Evolutionary conservation across 163 green algal species (phyloP), one percentile per base, ranked within the genome.

Genomic region (Chlorella variabilis): DNA sequence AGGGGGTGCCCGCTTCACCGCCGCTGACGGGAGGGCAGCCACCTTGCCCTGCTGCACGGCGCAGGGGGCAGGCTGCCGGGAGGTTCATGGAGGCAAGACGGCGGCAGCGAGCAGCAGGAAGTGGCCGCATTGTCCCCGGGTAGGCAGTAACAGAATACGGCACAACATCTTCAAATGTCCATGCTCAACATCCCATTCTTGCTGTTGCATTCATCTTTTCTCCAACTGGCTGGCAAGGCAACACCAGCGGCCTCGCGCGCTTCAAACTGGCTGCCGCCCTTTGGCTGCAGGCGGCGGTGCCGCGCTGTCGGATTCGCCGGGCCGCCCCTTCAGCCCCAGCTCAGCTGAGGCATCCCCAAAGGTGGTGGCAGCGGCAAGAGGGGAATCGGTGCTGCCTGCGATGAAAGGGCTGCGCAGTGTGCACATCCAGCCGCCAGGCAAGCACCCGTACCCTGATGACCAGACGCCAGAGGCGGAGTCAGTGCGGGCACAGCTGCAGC

Each of bases 381-480:
- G 29, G 20, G 54, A 4, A 4, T 31, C 23, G 15, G 54, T 29
- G 18, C 20, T 45, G 38, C 45, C 51, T 23, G 23, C 29, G 17
- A 21, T 34, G 68, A 34, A 49, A 29, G 71, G 71, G 51, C 36
- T 9, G 8, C 73, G 73, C 73, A 70, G 73, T 38, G 56, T 80
- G 38, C 73, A 80, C 5, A 56, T 34, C 36, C 73, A 42, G 54
- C 73, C 73, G 27, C 73, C 73, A 2, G 73, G 73, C 73, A 80
- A 80, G 73, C 56, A 69, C 36, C 73, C 73, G 1, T 56, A 80
- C 56, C 73, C 73, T 0, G 54, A 80, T 38, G 73, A 80, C 18
- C 56, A 56, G 2, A 80, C 73, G 7, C 73, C 73, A 6, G 73
- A 80, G 38, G 73, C 73, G 4, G 56, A 80, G 54, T 54, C 73